Evolutionary conservation across 2,329 filamentous ascomycete species (phyloP).

Genomic region (Stagonosporopsis cucurbitacearum): DNA sequence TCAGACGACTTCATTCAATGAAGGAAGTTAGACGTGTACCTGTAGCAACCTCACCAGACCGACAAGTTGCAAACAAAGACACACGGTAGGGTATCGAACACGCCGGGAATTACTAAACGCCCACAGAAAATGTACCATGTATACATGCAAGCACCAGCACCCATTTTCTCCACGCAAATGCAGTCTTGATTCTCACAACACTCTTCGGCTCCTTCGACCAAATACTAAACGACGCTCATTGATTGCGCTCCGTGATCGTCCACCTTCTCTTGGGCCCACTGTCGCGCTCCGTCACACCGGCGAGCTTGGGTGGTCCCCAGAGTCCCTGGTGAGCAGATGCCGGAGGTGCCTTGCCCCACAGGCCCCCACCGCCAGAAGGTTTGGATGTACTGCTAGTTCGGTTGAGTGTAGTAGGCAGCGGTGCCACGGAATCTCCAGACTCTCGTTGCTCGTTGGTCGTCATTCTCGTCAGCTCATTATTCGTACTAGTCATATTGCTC

Average conservation of each 20-base stretch:
- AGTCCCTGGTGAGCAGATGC: conserved; percentile 45
- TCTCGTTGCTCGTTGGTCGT: conserved; percentile 39
- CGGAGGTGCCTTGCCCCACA: conserved; percentile 36
- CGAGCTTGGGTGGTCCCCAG: conserved; percentile 51
- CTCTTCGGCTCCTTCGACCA: neutral
- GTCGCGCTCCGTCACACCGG: conserved; percentile 46
- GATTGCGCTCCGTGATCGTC: conserved; percentile 50
- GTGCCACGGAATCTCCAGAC: conserved; percentile 40
- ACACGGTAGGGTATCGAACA: neutral
- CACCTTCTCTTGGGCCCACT: conserved; percentile 53
- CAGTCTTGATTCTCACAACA: neutral
- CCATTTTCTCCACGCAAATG: neutral
- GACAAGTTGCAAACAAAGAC: neutral
- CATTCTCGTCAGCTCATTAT: conserved; percentile 16
- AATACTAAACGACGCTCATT: conserved; percentile 9
- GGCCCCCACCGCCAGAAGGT: conserved; percentile 19
- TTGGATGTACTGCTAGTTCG: conserved; percentile 23
- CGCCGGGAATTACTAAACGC: conserved; percentile 9
- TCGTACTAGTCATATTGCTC: conserved; percentile 14
- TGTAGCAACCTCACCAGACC: conserved; percentile 11
- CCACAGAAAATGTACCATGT: too few relatives aligned
- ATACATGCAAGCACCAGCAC: neutral
- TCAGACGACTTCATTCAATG: neutral
- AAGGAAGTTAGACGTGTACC: conserved; percentile 17
- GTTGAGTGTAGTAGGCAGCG: conserved; percentile 31